phyloP scores from a whole-genome alignment of 495 filamentous ascomycete genomes.

The Tuber brumale region DNA sequence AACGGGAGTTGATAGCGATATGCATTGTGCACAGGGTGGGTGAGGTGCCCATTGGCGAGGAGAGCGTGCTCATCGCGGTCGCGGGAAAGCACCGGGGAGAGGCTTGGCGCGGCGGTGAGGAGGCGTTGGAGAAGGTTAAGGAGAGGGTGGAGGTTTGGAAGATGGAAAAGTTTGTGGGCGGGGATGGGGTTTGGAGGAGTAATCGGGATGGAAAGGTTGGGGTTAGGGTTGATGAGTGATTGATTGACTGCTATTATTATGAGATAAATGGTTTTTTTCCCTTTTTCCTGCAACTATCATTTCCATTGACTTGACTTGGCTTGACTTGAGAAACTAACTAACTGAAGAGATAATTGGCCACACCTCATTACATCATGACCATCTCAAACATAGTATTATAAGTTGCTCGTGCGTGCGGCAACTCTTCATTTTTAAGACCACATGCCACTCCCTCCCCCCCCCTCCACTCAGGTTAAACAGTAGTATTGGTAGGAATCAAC shows the following conservation, averaged over 20 bases:
- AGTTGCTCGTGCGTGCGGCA: neutral
- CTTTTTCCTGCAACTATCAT: too few species aligned
- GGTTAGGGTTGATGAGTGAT: constrained; percentile 30
- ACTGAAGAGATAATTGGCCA: neutral
- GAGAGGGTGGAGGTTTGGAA: constrained; percentile 91
- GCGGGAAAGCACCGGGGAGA: constrained; percentile 77
- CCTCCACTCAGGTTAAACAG: neutral
- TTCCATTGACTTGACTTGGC: neutral
- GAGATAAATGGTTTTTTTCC: too few species aligned
- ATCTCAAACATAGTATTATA: too few species aligned
- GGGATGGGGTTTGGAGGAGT: constrained; percentile 76
- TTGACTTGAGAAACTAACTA: neutral
- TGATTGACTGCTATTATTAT: neutral
- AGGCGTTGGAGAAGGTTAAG: constrained; percentile 83
- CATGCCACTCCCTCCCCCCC: neutral
- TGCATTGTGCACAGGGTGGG: constrained; percentile 84
- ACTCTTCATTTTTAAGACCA: neutral
- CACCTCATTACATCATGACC: too few species aligned
- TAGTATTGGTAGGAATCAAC: constrained; percentile 10
- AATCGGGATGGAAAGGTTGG: constrained; percentile 71
- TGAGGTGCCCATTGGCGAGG: constrained; percentile 75
- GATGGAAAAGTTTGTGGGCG: constrained; percentile 75
- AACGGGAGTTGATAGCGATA: constrained; percentile 61
- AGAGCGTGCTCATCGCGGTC: constrained; percentile 87
- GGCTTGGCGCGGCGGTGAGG: constrained; percentile 84